Percentiles rank a stretch among this genome's conserved stretches.
Conservation (phyloP, 179 eudicot species). For the Camellia oleifera region DNA sequence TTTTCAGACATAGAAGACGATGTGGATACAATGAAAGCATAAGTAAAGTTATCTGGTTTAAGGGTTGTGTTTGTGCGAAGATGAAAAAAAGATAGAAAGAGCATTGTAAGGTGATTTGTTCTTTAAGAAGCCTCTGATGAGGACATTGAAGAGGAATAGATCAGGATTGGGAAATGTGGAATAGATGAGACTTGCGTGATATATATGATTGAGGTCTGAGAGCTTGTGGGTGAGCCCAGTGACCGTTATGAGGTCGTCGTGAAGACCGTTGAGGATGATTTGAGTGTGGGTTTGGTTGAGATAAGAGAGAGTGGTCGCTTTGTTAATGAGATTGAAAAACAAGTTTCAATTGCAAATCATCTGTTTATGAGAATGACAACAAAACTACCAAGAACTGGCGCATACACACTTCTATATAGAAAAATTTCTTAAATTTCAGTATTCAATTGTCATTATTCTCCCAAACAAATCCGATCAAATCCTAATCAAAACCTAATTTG, state of each 20-base stretch:
- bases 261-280: constrained; percentile 40
- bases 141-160: constrained; percentile 58
- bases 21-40: constrained; percentile 51
- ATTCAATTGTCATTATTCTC: background rate
- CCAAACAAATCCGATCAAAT: constrained; percentile 48
- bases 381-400: no score
- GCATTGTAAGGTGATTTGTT: constrained; percentile 35
- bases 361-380: constrained; percentile 7
- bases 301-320: constrained; percentile 37
- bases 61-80: constrained; percentile 24
- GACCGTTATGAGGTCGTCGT: constrained; percentile 39
- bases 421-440: no score
- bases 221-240: constrained; percentile 73
- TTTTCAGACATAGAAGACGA: constrained; percentile 44
- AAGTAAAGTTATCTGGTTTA: constrained; percentile 35
- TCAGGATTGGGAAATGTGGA: constrained; percentile 45
- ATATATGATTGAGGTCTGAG: constrained; percentile 42
- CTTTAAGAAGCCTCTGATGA: constrained; percentile 46
- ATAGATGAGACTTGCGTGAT: constrained; percentile 51
- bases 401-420: no score
- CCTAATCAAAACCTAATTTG: constrained; percentile 22
- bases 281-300: constrained; percentile 76
- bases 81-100: constrained; percentile 31
- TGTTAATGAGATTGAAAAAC: constrained; percentile 43
- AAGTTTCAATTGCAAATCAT: constrained; percentile 45